Evolutionary conservation across 352 stramenopile species (phyloP).

Genomic region (Globisporangium barbulae): DNA sequence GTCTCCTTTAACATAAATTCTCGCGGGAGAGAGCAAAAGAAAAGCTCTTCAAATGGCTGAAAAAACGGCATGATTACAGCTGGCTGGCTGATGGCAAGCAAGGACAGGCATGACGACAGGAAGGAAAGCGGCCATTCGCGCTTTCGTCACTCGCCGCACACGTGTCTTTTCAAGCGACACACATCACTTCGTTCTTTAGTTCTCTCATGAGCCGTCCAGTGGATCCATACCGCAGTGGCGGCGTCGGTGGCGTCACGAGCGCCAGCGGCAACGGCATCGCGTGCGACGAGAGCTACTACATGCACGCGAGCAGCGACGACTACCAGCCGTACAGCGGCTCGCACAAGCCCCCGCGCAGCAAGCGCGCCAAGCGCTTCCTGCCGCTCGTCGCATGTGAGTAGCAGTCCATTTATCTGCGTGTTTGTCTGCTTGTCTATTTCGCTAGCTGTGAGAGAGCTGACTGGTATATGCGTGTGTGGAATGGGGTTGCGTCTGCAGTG

Average conservation of each 20-base stretch:
- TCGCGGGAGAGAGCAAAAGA: not conserved
- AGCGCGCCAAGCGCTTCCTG: slow-evolving; percentile 13
- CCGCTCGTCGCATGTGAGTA: slow-evolving; percentile 17
- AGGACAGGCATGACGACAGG: not conserved
- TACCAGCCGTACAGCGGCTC: slow-evolving; percentile 9
- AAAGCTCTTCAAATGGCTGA: not conserved
- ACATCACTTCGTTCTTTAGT: not conserved
- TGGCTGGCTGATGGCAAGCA: not conserved
- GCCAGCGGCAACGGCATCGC: not conserved
- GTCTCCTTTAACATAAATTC: not conserved
- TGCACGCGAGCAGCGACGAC: slow-evolving; percentile 18
- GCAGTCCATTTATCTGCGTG: not conserved
- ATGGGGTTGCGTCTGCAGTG: slow-evolving; percentile 14
- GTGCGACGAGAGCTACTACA: slow-evolving; percentile 21
- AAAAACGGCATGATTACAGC: no score
- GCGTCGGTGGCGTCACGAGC: not conserved
- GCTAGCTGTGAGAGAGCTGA: not conserved
- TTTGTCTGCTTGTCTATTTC: not conserved
- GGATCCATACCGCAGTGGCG: not conserved
- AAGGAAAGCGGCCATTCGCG: not conserved
- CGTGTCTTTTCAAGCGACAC: not conserved
- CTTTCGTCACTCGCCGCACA: slow-evolving; percentile 1
- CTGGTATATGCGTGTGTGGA: not conserved
- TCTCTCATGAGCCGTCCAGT: slow-evolving; percentile 5
- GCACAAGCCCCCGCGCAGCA: slow-evolving; percentile 10